These are phyloP conservation scores for Rhododendron ovatum DNA, from an alignment of 148 eudicot genomes.

Conservation along the genomic window DNA sequence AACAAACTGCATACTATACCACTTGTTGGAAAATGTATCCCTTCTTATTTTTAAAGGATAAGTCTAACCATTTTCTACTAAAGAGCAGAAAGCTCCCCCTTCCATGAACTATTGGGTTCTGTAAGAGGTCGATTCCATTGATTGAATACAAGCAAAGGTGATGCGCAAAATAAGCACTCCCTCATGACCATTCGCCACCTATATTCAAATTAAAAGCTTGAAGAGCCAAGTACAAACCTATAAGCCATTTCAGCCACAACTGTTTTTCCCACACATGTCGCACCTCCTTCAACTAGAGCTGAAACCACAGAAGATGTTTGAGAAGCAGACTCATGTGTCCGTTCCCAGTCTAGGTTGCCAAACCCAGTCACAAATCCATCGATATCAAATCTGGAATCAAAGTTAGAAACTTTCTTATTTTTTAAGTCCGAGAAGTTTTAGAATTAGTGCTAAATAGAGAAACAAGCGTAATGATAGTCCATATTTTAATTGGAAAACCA, in stretches of 20 bases:
- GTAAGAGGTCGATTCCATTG: not conserved
- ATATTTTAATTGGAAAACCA: not conserved
- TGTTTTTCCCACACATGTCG: constrained; percentile 90
- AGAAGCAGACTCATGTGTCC: constrained; percentile 78
- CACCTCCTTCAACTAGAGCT: constrained; percentile 87
- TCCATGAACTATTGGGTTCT: not conserved
- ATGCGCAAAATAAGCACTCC: not conserved
- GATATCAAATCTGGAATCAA: constrained; percentile 63
- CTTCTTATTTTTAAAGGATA: not conserved
- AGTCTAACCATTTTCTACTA: not conserved
- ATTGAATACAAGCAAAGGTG: not conserved
- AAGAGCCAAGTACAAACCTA: constrained; percentile 43
- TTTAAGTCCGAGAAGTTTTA: not conserved
- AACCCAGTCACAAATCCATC: constrained; percentile 85
- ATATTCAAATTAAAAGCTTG: not conserved
- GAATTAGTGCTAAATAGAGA: not conserved
- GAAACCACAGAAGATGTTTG: constrained; percentile 68
- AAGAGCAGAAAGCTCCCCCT: not conserved
- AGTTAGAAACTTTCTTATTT: not conserved
- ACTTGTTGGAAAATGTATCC: not conserved
- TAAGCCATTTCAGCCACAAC: constrained; percentile 87
- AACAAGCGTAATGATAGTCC: not conserved
- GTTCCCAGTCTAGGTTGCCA: constrained; percentile 84
- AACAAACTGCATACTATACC: not conserved
- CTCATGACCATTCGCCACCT: not conserved